A percentile compares a stretch with the other conserved stretches of the same genome.
These are phyloP conservation scores for Boechera stricta DNA, from an alignment of 345 rosid species.

Conservation along the genomic window DNA sequence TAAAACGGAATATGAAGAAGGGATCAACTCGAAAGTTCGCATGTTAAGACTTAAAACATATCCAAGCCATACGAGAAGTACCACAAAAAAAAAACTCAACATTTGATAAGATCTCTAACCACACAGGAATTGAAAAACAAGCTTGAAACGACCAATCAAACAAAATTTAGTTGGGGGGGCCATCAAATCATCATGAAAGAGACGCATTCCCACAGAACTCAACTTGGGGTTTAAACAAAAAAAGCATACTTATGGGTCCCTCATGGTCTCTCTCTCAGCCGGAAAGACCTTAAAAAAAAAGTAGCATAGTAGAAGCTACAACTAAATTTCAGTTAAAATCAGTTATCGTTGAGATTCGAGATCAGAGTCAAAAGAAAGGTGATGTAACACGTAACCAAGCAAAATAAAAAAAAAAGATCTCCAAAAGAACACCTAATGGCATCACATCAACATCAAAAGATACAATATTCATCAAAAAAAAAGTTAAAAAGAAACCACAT, in stretches of 20 bases:
- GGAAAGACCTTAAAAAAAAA: slow-evolving; percentile 24
- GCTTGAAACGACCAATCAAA: slow-evolving; percentile 25
- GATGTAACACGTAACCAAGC: slow-evolving; percentile 28
- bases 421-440: slow-evolving; percentile 25
- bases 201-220: slow-evolving; percentile 33
- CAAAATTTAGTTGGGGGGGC: slow-evolving; percentile 3
- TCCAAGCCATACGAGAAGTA: background rate
- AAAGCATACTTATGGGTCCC: slow-evolving; percentile 44
- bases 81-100: background rate
- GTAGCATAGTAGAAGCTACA: slow-evolving; percentile 27
- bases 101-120: slow-evolving; percentile 20
- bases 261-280: slow-evolving; percentile 24
- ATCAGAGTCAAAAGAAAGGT: slow-evolving; percentile 35
- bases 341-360: slow-evolving; percentile 22
- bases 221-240: slow-evolving; percentile 22
- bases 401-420: background rate
- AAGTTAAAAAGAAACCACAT: slow-evolving; percentile 21
- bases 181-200: slow-evolving; percentile 39
- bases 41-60: background rate
- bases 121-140: slow-evolving; percentile 11
- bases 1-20: slow-evolving; percentile 8
- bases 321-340: slow-evolving; percentile 36
- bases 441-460: slow-evolving; percentile 34
- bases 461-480: background rate
- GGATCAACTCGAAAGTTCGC: background rate